Conservation (phyloP, 2,329 filamentous ascomycete genomes). For the Colletotrichum sojae region DNA sequence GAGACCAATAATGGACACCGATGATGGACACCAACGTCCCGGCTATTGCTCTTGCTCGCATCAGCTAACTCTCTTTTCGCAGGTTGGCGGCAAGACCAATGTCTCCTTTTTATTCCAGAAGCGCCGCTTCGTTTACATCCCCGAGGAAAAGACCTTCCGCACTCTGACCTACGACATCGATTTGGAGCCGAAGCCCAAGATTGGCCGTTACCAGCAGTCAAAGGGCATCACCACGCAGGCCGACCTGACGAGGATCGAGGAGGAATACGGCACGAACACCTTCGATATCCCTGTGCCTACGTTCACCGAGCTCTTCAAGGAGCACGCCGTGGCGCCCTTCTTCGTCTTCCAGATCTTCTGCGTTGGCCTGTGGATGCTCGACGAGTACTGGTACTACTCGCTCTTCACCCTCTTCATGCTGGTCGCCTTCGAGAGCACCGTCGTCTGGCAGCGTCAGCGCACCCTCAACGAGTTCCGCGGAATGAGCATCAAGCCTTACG, state of each 20-base stretch:
- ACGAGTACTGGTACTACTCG: constrained; percentile 99
- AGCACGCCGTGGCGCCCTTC: constrained; percentile 98
- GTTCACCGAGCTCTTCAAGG: constrained; percentile 96
- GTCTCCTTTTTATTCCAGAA: constrained; percentile 98
- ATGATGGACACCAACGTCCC: no score
- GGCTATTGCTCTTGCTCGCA: no score
- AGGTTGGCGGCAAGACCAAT: constrained; percentile 81
- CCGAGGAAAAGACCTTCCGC: constrained; percentile 80
- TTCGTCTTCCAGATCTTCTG: constrained; percentile 99
- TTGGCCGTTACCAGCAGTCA: constrained; percentile 84
- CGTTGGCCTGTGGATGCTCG: constrained; percentile 97
- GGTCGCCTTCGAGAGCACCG: constrained; percentile 96
- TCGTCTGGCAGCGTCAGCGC: constrained; percentile 98
- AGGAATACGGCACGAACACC: constrained; percentile 95
- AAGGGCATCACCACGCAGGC: constrained; percentile 80
- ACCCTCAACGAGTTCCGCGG: constrained; percentile 97
- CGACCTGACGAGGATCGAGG: constrained; percentile 85
- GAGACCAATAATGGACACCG: no score
- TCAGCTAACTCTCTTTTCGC: constrained; percentile 13
- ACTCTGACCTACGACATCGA: constrained; percentile 90
- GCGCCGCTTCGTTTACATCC: constrained; percentile 90
- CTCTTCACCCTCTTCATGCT: constrained; percentile 99
- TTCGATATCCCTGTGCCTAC: constrained; percentile 98
- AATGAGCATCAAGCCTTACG: constrained; percentile 99
- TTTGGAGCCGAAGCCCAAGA: constrained; percentile 82